These are phyloP conservation scores for Plasmodium coatneyi DNA, from an alignment of 169 alveolate species.

Conservation along the genomic window DNA sequence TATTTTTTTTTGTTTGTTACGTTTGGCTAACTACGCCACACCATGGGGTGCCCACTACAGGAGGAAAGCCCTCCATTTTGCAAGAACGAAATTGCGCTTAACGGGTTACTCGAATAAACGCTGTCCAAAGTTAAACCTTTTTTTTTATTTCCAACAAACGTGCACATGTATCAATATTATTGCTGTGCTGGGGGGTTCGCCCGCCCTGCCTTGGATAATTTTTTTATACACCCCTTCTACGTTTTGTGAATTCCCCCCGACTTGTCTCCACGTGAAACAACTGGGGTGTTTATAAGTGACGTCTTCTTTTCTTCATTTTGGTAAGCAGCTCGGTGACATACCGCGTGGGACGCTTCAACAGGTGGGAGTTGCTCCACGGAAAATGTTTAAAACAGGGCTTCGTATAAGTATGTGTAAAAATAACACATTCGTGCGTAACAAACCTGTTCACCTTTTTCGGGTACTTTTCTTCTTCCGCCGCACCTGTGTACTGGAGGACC, in stretches of 20 bases:
- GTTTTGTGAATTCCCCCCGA: neutral
- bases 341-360: neutral
- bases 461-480: conserved; percentile 8
- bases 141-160: neutral
- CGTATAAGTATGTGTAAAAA: neutral
- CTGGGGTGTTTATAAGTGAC: neutral
- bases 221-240: neutral
- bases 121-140: neutral
- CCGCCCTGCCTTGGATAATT: neutral
- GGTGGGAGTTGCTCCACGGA: neutral
- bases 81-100: neutral
- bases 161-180: neutral
- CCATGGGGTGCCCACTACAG: neutral
- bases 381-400: neutral
- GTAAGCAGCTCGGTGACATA: neutral
- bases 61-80: neutral
- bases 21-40: neutral
- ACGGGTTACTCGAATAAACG: neutral
- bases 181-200: neutral
- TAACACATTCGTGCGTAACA: neutral
- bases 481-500: neutral
- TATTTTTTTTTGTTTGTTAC: neutral
- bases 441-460: neutral
- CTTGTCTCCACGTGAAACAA: neutral
- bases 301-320: neutral